Evolutionary conservation across 75 land plant genomes (phyloP).

Genomic region (Selaginella moellendorffii): DNA sequence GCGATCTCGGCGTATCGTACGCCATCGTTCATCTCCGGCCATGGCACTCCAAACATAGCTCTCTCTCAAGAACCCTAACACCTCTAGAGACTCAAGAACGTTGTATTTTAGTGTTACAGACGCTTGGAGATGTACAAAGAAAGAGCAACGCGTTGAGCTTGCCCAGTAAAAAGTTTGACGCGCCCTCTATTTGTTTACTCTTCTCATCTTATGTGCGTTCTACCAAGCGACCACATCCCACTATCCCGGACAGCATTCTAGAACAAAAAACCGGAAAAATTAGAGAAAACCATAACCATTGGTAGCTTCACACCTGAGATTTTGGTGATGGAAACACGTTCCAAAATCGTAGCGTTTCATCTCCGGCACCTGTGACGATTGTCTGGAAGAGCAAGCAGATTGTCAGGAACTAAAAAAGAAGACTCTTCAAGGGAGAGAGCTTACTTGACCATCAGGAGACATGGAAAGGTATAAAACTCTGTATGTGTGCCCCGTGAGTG

Average conservation of each 20-base stretch:
- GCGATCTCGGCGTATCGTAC: not conserved
- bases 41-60: slow-evolving; percentile 9
- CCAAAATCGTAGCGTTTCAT: slow-evolving; percentile 76
- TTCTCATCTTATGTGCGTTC: slow-evolving; percentile 41
- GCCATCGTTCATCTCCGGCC: slow-evolving; percentile 7
- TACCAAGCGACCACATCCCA: slow-evolving; percentile 40
- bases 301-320: slow-evolving; percentile 78
- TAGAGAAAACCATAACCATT: too few relatives aligned
- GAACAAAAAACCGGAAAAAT: too few relatives aligned
- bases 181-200: not conserved
- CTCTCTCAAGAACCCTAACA: not conserved
- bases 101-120: too few relatives aligned
- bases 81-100: too few relatives aligned
- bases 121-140: not conserved
- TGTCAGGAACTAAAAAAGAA: too few relatives aligned
- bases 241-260: slow-evolving; percentile 38
- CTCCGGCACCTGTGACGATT: slow-evolving; percentile 73
- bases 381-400: slow-evolving; percentile 28
- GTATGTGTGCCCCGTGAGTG: slow-evolving; percentile 66
- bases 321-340: slow-evolving; percentile 68
- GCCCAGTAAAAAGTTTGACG: not conserved
- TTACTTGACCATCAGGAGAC: slow-evolving; percentile 91
- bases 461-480: slow-evolving; percentile 73
- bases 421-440: too few relatives aligned
- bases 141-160: not conserved